These are phyloP conservation scores for Orbilia quercus DNA, from an alignment of 2,329 filamentous ascomycete genomes.

Conservation along the genomic window DNA sequence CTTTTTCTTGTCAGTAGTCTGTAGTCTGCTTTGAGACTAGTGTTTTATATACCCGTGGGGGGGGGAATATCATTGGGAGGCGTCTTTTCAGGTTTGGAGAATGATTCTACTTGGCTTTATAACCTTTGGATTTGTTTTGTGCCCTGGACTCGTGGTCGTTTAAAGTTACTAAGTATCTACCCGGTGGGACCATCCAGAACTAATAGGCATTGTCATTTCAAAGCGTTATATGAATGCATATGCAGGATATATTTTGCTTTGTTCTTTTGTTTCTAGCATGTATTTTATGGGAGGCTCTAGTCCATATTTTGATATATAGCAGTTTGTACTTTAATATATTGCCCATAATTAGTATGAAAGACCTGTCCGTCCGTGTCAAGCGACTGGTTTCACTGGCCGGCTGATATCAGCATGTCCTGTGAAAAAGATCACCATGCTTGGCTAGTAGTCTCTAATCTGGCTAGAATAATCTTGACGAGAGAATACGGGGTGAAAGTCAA, in stretches of 20 bases:
- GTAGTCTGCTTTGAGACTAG: not conserved
- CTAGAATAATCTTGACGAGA: too few relatives aligned
- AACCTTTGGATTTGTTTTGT: not conserved
- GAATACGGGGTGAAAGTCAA: too few relatives aligned
- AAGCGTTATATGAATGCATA: conserved; percentile 22
- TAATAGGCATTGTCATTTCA: too few relatives aligned
- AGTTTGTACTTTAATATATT: not conserved
- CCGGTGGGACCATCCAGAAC: too few relatives aligned
- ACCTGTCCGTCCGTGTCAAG: too few relatives aligned
- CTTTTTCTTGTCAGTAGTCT: not conserved
- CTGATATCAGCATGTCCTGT: too few relatives aligned
- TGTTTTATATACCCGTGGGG: not conserved
- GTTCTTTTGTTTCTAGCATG: conserved; percentile 6
- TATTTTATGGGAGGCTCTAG: conserved; percentile 24
- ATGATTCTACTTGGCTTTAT: not conserved
- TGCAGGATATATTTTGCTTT: conserved; percentile 27
- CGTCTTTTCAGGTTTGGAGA: conserved; percentile 17
- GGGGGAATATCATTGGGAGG: conserved; percentile 16
- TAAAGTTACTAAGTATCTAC: not conserved
- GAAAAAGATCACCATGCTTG: too few relatives aligned
- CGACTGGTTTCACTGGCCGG: too few relatives aligned
- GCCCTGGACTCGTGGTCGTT: too few relatives aligned
- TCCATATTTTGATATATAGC: conserved; percentile 8
- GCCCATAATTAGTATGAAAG: not conserved
- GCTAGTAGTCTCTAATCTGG: too few relatives aligned